Evolutionary conservation across 768 basidiomycete genomes (phyloP), one percentile per base, ranked within the genome.

Genomic region (Mycena amicta): DNA sequence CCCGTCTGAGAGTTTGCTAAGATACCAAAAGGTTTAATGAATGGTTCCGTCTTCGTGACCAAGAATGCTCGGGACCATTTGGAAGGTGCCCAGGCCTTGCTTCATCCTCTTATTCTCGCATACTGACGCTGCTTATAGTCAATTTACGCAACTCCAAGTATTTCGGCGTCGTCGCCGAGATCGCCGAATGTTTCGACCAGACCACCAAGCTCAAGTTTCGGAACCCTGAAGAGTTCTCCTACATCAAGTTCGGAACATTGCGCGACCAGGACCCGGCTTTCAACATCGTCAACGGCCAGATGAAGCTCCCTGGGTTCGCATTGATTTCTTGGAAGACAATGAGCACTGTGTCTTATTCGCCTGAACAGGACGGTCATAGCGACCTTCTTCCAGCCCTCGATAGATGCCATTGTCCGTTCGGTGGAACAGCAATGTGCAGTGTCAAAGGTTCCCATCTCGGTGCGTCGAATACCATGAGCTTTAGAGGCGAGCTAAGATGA

Each of bases 31-130:
- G 83, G 82, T 62, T 74, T 74, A 29, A 74, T 84, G 43, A 73
- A 81, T 57, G 83, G 83, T 12, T 82, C 83, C 0, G 73, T 83
- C 2, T 83, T 81, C 58, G 79, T 85, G 40, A 83, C 73, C 16
- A 75, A 73, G 43, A 74, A 77, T 22, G 81, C 81, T 84, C 29
- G 82, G 72, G 25, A 74, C 72, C 37, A 75, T 77, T 23, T 81
- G 81, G 18, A 67, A 67, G 2, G 53, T 84, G 3, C 55, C 55
- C 3, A 63, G 82, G 55, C 26, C 52, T 50, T 33, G 41, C 29
- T 23, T 26, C 18, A 43, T 3, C 18, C 28, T 37, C 45, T 3
- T 18, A 31, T 37, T 30, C 20, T 29, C 18, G 50, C 40, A 31
- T 37, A 30, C n/a, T 39, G n/a, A 30, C 23, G 13, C 11, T 15